Evolutionary conservation across 2,329 filamentous ascomycete species (phyloP).

Genomic region (Sclerotinia glacialis): DNA sequence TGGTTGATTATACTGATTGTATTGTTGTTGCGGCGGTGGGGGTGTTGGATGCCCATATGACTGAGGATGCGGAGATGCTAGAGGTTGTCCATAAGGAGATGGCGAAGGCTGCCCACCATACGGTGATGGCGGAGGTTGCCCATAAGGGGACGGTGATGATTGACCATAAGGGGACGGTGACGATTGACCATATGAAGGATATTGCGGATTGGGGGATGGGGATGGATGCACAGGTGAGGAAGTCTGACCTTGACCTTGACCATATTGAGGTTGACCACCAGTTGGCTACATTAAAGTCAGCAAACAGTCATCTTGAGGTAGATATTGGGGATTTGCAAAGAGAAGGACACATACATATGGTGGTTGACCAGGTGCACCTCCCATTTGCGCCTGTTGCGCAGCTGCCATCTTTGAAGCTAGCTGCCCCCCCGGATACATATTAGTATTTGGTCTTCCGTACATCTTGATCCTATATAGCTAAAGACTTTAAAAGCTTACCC

Average conservation of each 20-base stretch:
- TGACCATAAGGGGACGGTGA: constrained; percentile 4
- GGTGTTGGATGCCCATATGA: constrained; percentile 6
- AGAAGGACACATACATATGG: constrained; percentile 18
- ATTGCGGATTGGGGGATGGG: constrained; percentile 12
- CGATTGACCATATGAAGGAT: background rate
- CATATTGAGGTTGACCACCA: constrained; percentile 15
- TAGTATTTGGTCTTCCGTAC: constrained; percentile 20
- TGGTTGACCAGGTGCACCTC: constrained; percentile 16
- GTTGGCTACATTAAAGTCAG: constrained; percentile 17
- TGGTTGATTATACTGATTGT: constrained; percentile 10
- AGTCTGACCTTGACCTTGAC: constrained; percentile 17
- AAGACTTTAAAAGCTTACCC: constrained; percentile 23
- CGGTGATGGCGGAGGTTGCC: constrained; percentile 1
- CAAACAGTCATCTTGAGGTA: background rate
- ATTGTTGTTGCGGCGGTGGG: constrained; percentile 3
- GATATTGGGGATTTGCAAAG: too few species aligned
- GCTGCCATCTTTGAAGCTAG: constrained; percentile 23
- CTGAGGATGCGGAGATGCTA: constrained; percentile 3
- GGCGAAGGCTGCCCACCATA: background rate
- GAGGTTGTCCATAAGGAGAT: constrained; percentile 4
- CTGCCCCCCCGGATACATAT: constrained; percentile 16
- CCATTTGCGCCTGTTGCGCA: constrained; percentile 17
- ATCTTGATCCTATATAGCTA: background rate
- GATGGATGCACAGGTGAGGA: constrained; percentile 11
- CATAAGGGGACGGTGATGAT: background rate